A percentile compares a stretch with the other conserved stretches of the same genome.
Evolutionary conservation across 2,329 filamentous ascomycete genomes (phyloP).

Genomic region (Ciborinia camelliae): DNA sequence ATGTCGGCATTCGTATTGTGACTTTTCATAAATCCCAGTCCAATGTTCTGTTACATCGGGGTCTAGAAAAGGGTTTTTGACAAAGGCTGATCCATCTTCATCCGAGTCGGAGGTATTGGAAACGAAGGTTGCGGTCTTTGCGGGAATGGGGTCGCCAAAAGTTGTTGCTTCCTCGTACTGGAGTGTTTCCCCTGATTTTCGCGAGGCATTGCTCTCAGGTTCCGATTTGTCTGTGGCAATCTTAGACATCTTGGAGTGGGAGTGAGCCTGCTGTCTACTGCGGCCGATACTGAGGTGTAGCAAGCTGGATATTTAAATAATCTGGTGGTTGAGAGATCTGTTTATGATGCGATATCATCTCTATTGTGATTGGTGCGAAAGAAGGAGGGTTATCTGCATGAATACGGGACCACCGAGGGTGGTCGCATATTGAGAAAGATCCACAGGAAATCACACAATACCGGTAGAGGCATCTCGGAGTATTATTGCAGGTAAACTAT

Average conservation of each 20-base stretch:
- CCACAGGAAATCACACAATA: conserved; percentile 18
- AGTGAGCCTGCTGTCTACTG: not conserved
- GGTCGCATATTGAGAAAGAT: not conserved
- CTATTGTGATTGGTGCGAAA: not conserved
- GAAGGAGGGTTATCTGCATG: not conserved
- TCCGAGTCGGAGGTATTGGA: conserved; percentile 21
- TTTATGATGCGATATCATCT: not conserved
- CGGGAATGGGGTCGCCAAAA: conserved; percentile 21
- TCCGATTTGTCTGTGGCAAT: conserved; percentile 2
- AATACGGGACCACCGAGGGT: not conserved
- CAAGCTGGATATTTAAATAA: conserved; percentile 1
- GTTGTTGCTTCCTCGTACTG: conserved; percentile 25
- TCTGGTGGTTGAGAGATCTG: not conserved
- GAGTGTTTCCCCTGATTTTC: conserved; percentile 14
- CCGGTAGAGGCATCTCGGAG: not conserved
- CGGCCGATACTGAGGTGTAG: not conserved
- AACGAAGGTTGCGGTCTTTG: conserved; percentile 3
- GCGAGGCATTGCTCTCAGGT: not conserved
- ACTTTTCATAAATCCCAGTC: conserved; percentile 29
- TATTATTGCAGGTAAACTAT: not conserved
- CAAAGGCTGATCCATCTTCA: conserved; percentile 23
- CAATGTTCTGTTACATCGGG: conserved; percentile 31
- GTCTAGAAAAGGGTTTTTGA: conserved; percentile 30
- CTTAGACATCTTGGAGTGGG: conserved; percentile 11
- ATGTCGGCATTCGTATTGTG: conserved; percentile 32